Conservation (phyloP, 768 basidiomycete genomes). For the Chalciporus chontae region DNA sequence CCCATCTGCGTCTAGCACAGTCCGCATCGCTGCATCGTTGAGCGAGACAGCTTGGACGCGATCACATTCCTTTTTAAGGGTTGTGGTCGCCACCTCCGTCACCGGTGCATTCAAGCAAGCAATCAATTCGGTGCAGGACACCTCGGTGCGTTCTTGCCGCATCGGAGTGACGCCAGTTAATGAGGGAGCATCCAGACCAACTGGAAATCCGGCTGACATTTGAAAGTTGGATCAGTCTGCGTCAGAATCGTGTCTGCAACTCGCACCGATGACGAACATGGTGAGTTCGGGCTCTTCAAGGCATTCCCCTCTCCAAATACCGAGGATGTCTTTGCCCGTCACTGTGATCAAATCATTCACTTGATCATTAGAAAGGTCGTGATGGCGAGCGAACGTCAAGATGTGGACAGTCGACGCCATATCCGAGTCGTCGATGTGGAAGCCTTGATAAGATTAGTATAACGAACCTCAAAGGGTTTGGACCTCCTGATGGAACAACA, state of each 20-base stretch:
- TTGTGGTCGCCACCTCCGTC: background rate
- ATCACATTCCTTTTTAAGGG: background rate
- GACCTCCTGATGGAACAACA: no score
- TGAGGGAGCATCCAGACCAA: background rate
- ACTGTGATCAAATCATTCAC: background rate
- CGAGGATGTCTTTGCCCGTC: background rate
- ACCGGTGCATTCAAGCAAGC: constrained; percentile 2
- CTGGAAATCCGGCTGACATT: background rate
- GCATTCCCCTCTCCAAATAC: constrained; percentile 1
- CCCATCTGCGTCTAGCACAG: background rate
- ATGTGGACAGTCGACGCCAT: background rate
- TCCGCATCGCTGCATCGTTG: constrained; percentile 2
- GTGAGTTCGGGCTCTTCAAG: constrained; percentile 2
- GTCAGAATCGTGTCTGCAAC: background rate
- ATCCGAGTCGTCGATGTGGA: background rate
- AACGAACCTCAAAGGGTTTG: no score
- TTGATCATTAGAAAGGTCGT: background rate
- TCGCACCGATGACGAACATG: background rate
- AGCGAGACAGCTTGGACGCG: background rate
- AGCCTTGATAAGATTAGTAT: no score
- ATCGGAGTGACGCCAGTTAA: background rate
- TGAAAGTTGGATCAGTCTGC: background rate
- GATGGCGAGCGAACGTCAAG: background rate
- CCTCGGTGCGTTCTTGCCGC: background rate
- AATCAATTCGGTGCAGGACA: background rate